Conservation (phyloP, 192 early-diverging fungal species). For the Chytriomyces hyalinus region DNA sequence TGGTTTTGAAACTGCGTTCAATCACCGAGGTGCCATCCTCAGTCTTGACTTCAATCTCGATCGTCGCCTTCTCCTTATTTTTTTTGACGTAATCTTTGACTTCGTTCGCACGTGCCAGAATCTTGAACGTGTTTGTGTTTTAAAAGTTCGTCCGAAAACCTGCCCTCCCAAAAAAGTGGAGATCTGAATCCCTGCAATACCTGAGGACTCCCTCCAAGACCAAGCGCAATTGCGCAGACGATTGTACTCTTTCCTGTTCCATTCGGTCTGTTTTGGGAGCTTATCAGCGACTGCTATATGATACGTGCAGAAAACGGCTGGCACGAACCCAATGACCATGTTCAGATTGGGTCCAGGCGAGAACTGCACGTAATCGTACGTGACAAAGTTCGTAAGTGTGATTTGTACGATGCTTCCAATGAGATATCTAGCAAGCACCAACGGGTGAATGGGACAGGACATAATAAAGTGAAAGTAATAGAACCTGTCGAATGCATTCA, state of each 20-base stretch:
- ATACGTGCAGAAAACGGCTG: not conserved
- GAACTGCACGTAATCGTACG: slow-evolving; percentile 86
- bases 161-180: no score
- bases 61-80: slow-evolving; percentile 73
- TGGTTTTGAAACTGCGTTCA: slow-evolving; percentile 50
- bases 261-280: slow-evolving; percentile 61
- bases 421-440: slow-evolving; percentile 28
- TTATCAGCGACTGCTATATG: not conserved
- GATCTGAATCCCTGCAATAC: slow-evolving; percentile 23
- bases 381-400: slow-evolving; percentile 90
- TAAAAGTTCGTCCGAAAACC: not conserved
- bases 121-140: slow-evolving; percentile 38
- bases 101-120: slow-evolving; percentile 87
- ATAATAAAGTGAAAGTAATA: not conserved
- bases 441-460: not conserved
- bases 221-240: slow-evolving; percentile 95
- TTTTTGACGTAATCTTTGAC: slow-evolving; percentile 93
- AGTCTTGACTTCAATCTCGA: slow-evolving; percentile 86
- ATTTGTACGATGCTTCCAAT: slow-evolving; percentile 76
- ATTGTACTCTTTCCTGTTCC: slow-evolving; percentile 96
- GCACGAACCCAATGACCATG: slow-evolving; percentile 69
- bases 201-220: slow-evolving; percentile 77
- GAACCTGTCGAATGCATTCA: not conserved
- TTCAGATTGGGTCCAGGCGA: slow-evolving; percentile 92
- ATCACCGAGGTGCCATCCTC: slow-evolving; percentile 37